These are phyloP conservation scores for Torulaspora microellipsoides DNA, from an alignment of 805 yeast genomes.

Conservation along the genomic window DNA sequence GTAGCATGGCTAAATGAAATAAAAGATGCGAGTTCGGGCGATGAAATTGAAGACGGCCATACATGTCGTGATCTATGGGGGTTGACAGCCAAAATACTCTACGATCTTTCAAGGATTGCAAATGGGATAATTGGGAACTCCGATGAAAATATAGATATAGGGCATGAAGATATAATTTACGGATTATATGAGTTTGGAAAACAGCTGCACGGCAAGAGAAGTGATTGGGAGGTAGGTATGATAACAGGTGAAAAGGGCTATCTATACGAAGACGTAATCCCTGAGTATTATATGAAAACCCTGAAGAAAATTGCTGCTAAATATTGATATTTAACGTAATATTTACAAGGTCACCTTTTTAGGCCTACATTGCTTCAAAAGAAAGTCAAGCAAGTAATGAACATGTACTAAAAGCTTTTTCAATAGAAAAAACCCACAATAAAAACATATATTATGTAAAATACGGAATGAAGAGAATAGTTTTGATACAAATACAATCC, in stretches of 20 bases:
- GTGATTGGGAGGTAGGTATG: constrained; percentile 51
- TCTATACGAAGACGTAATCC: constrained; percentile 35
- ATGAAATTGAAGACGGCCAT: constrained; percentile 36
- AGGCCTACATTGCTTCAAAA: neutral
- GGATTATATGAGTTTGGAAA: constrained; percentile 50
- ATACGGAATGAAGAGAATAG: constrained; percentile 1
- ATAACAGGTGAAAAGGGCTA: constrained; percentile 36
- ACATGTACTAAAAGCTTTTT: no score
- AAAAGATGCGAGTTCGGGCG: constrained; percentile 55
- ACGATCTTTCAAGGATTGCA: constrained; percentile 57
- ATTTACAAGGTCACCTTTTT: neutral
- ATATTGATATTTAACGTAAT: neutral
- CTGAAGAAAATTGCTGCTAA: constrained; percentile 5
- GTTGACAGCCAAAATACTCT: constrained; percentile 71
- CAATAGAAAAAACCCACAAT: neutral
- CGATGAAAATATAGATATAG: constrained; percentile 35
- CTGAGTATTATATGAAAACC: constrained; percentile 21
- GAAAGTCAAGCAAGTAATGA: no score
- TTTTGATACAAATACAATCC: neutral
- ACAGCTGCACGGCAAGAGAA: constrained; percentile 49
- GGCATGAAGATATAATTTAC: constrained; percentile 64
- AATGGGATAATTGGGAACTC: constrained; percentile 38
- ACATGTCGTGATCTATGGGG: constrained; percentile 77
- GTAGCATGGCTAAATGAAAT: constrained; percentile 59
- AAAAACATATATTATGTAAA: constrained; percentile 1